A percentile compares a stretch with the other conserved stretches of the same genome.
Conservation (phyloP, 2,329 filamentous ascomycete species). For the Trichoderma endophyticum region DNA sequence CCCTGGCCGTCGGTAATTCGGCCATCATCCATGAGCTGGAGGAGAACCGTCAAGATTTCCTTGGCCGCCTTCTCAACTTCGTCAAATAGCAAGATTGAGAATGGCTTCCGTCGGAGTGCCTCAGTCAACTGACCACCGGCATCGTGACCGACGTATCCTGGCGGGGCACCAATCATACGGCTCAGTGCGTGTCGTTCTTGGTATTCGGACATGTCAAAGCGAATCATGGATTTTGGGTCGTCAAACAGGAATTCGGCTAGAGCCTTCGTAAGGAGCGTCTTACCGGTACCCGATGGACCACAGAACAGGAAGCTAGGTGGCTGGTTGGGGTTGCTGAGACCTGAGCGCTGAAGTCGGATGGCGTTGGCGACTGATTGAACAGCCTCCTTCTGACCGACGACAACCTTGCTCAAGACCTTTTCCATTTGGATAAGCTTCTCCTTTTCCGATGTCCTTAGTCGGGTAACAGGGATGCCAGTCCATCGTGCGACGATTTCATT, state of each 20-base stretch:
- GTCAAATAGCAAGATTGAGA: slow-evolving; percentile 96
- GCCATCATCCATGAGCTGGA: slow-evolving; percentile 99
- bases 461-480: slow-evolving; percentile 97
- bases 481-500: slow-evolving; percentile 96
- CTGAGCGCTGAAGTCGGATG: slow-evolving; percentile 91
- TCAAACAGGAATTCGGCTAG: slow-evolving; percentile 98
- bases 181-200: slow-evolving; percentile 94
- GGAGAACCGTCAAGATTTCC: slow-evolving; percentile 90
- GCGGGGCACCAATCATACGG: slow-evolving; percentile 95
- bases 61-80: slow-evolving; percentile 99
- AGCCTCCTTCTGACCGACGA: slow-evolving; percentile 92
- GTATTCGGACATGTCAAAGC: slow-evolving; percentile 99
- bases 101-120: slow-evolving; percentile 86
- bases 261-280: slow-evolving; percentile 94
- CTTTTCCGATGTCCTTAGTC: slow-evolving; percentile 92
- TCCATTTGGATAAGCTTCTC: slow-evolving; percentile 99
- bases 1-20: slow-evolving; percentile 98
- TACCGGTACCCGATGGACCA: slow-evolving; percentile 95
- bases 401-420: slow-evolving; percentile 73
- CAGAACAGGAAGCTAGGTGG: slow-evolving; percentile 98
- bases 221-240: slow-evolving; percentile 94
- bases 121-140: slow-evolving; percentile 94
- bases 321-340: slow-evolving; percentile 91
- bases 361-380: slow-evolving; percentile 92
- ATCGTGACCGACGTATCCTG: slow-evolving; percentile 95